Conservation (phyloP, 768 basidiomycete species). For the Amylocystis lapponica region DNA sequence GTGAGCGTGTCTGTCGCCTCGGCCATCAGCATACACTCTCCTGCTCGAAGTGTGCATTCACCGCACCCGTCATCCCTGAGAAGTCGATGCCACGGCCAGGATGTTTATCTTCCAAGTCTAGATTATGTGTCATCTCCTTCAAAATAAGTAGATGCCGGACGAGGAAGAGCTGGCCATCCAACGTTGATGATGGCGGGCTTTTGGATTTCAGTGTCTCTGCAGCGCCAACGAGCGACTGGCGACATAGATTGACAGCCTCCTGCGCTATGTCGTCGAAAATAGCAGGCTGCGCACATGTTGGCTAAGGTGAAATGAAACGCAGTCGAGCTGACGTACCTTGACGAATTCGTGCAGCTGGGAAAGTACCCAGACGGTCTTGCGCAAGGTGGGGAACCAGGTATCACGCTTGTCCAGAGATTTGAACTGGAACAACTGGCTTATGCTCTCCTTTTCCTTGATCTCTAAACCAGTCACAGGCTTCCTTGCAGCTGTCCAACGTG, state of each 20-base stretch:
- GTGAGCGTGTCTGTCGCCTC: constrained; percentile 61
- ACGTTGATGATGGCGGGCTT: constrained; percentile 34
- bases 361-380: constrained; percentile 88
- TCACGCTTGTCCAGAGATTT: constrained; percentile 70
- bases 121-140: constrained; percentile 80
- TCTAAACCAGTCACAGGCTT: constrained; percentile 39
- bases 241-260: constrained; percentile 81
- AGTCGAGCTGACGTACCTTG: constrained; percentile 51
- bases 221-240: constrained; percentile 72
- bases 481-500: constrained; percentile 33
- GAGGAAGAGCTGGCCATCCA: constrained; percentile 84
- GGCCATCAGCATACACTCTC: neutral
- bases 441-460: constrained; percentile 62
- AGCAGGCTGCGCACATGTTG: constrained; percentile 62
- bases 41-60: constrained; percentile 5
- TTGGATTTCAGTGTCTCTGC: constrained; percentile 56
- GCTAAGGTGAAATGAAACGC: neutral
- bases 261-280: constrained; percentile 97
- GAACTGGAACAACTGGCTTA: constrained; percentile 63
- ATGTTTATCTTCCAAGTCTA: constrained; percentile 54
- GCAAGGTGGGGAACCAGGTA: constrained; percentile 89
- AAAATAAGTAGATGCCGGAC: constrained; percentile 86
- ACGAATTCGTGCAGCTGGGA: constrained; percentile 88
- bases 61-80: constrained; percentile 55
- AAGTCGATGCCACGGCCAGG: constrained; percentile 37